Percentiles rank a stretch among this genome's conserved stretches.
phyloP scores from a whole-genome alignment of 1,284 basidiomycete genomes.

The Ceratorhiza oryzae-sativae region DNA sequence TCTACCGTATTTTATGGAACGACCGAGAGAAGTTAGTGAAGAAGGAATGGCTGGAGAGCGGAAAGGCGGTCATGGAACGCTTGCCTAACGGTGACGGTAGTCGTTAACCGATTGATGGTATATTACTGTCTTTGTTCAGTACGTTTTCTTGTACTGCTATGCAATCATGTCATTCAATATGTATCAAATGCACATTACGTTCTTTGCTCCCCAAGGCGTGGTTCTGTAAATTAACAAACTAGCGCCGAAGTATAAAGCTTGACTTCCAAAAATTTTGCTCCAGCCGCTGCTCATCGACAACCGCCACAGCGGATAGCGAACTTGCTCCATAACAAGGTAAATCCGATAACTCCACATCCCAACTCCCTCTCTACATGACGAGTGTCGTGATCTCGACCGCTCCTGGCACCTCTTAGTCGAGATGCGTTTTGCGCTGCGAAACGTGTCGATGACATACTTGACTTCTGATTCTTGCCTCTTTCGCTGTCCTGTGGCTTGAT shows the following conservation, averaged over 20 bases:
- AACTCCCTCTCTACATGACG: constrained; percentile 19
- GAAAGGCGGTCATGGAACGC: constrained; percentile 67
- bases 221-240: constrained; percentile 7
- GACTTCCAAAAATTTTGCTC: constrained; percentile 6
- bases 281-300: neutral
- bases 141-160: constrained; percentile 19
- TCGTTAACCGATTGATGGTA: neutral
- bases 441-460: constrained; percentile 41
- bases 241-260: constrained; percentile 7
- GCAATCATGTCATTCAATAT: neutral
- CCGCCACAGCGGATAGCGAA: neutral
- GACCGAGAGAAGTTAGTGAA: constrained; percentile 79
- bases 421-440: constrained; percentile 36
- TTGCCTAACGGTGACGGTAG: constrained; percentile 49
- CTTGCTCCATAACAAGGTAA: constrained; percentile 1
- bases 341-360: neutral
- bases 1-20: constrained; percentile 74
- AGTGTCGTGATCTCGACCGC: constrained; percentile 35
- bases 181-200: constrained; percentile 31
- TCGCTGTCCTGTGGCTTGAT: neutral
- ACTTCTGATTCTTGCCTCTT: constrained; percentile 37
- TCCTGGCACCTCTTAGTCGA: constrained; percentile 41
- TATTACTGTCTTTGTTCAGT: constrained; percentile 7
- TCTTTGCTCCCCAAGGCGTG: constrained; percentile 1
- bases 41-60: constrained; percentile 80